Conservation (phyloP, 352 stramenopile species). For the Globisporangium heterothallicum region DNA sequence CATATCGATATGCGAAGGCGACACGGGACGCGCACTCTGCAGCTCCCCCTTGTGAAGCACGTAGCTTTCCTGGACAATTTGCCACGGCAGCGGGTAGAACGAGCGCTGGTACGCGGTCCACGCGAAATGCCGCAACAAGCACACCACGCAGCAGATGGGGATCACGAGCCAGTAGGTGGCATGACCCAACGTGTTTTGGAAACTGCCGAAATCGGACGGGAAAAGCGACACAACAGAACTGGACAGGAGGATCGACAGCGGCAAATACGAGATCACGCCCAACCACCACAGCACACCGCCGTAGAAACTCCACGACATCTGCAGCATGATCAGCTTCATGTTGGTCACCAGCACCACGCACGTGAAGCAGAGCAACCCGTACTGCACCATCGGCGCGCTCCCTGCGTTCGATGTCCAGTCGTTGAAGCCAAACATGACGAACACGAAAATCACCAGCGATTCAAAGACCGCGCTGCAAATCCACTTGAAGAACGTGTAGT, state of each 20-base stretch:
- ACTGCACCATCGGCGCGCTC: conserved; percentile 88
- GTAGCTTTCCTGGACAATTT: conserved; percentile 79
- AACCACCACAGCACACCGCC: conserved; percentile 46
- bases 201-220: conserved; percentile 61
- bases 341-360: conserved; percentile 92
- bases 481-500: conserved; percentile 82
- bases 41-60: conserved; percentile 25
- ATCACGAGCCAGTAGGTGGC: conserved; percentile 73
- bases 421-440: conserved; percentile 70
- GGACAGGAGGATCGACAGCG: conserved; percentile 49
- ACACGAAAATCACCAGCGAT: conserved; percentile 58
- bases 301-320: conserved; percentile 72
- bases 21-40: conserved; percentile 13
- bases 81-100: conserved; percentile 73
- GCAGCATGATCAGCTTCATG: conserved; percentile 84
- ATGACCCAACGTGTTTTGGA: conserved; percentile 62
- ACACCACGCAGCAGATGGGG: conserved; percentile 42
- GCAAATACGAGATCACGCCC: conserved; percentile 63
- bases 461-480: conserved; percentile 77
- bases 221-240: conserved; percentile 66
- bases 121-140: conserved; percentile 60
- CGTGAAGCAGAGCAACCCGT: conserved; percentile 90
- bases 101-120: conserved; percentile 68
- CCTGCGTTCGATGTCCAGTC: conserved; percentile 65
- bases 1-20: conserved; percentile 37